phyloP scores from a whole-genome alignment of 1,284 basidiomycete genomes.

The Ceratobasidium sp. region DNA sequence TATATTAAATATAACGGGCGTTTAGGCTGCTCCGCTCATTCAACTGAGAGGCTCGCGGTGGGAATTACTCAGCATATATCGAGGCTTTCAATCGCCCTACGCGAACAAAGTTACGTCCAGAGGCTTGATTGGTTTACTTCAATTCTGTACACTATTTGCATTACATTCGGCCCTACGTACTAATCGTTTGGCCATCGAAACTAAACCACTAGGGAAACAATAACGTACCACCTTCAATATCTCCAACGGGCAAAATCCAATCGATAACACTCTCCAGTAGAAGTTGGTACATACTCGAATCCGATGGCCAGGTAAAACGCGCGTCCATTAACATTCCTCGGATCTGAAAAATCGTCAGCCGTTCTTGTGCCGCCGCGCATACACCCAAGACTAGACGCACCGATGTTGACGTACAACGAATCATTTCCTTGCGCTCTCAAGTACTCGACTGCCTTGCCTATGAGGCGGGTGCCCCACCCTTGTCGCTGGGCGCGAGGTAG shows the following conservation, averaged over 20 bases:
- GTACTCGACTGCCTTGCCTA: conserved; percentile 63
- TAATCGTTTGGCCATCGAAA: too few relatives aligned
- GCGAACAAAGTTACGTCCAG: too few relatives aligned
- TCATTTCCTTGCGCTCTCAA: conserved; percentile 52
- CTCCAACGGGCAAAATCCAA: conserved; percentile 25
- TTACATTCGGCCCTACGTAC: too few relatives aligned
- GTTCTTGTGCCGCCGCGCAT: background rate
- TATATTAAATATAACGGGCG: too few relatives aligned
- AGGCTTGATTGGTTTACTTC: too few relatives aligned
- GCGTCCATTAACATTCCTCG: conserved; percentile 16
- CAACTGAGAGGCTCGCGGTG: too few relatives aligned
- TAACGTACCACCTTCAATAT: background rate
- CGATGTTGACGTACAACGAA: conserved; percentile 33
- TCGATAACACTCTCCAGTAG: conserved; percentile 30
- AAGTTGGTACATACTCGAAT: conserved; percentile 22
- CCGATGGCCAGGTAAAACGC: conserved; percentile 40
- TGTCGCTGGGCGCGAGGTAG: conserved; percentile 66
- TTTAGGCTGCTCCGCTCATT: too few relatives aligned
- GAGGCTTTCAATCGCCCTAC: too few relatives aligned
- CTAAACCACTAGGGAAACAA: too few relatives aligned
- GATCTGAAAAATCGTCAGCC: background rate
- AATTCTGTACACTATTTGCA: too few relatives aligned
- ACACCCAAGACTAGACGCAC: background rate
- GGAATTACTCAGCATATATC: too few relatives aligned
- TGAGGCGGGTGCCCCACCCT: conserved; percentile 72